These are phyloP conservation scores for Lipomyces yarrowii DNA, from an alignment of 1,139 yeast species.

Conservation along the genomic window DNA sequence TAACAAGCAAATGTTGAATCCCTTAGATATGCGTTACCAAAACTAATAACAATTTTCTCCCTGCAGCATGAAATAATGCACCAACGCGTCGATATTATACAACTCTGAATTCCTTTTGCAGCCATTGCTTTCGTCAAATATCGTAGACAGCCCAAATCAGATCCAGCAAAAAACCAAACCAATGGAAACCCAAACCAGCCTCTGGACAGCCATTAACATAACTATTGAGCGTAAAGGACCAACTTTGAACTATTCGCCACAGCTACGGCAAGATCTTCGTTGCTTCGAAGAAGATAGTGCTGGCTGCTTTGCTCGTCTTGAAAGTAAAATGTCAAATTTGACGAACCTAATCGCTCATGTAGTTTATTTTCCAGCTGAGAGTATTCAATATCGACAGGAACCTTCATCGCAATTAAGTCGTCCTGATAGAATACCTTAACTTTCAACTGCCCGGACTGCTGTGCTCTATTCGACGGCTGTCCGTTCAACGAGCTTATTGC, in stretches of 20 bases:
- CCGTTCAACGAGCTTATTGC: conserved; percentile 16
- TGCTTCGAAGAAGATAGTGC: conserved; percentile 38
- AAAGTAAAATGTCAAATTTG: conserved; percentile 36
- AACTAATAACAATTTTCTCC: neutral
- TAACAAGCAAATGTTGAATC: neutral
- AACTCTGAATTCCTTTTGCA: neutral
- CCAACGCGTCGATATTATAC: neutral
- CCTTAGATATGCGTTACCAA: neutral
- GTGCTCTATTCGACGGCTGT: conserved; percentile 25
- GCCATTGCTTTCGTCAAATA: neutral
- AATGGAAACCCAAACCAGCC: neutral
- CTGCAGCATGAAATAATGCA: neutral
- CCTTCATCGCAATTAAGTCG: conserved; percentile 84
- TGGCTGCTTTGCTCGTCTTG: conserved; percentile 39
- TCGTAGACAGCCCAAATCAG: neutral
- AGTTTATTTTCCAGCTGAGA: conserved; percentile 65
- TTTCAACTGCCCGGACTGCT: conserved; percentile 50
- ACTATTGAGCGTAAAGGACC: conserved; percentile 41
- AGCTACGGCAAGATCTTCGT: conserved; percentile 40
- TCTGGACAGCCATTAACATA: neutral
- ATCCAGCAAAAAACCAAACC: neutral
- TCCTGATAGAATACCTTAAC: conserved; percentile 87
- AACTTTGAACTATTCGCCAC: conserved; percentile 42
- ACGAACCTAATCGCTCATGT: conserved; percentile 58
- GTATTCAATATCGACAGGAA: conserved; percentile 63